These are phyloP conservation scores for Amborella trichopoda DNA, from an alignment of 164 flowering plant genomes.

Conservation along the genomic window DNA sequence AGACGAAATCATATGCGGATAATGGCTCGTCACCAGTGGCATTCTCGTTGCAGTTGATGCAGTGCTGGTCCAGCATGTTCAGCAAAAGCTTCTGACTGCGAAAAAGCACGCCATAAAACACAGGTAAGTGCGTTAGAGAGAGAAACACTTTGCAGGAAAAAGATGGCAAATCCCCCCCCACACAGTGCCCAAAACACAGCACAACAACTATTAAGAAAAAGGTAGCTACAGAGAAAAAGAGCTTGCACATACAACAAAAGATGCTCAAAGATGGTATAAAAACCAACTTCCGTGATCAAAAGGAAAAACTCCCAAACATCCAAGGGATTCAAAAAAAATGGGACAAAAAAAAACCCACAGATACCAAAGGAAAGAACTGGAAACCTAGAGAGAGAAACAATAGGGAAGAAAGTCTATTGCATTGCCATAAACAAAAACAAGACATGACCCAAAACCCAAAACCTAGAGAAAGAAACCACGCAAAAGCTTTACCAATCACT, in stretches of 20 bases:
- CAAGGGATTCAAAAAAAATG: not conserved
- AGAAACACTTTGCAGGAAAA: too few relatives aligned
- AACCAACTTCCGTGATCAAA: too few relatives aligned
- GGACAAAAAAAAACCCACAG: not conserved
- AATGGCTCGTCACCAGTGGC: conserved; percentile 42
- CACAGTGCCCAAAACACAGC: too few relatives aligned
- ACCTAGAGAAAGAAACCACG: not conserved
- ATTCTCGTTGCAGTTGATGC: conserved; percentile 73
- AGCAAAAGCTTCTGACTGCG: conserved; percentile 81
- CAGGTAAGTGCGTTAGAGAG: too few relatives aligned
- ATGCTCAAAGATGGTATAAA: too few relatives aligned
- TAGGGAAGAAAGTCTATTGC: not conserved
- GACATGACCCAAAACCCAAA: too few relatives aligned
- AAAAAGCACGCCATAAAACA: conserved; percentile 1
- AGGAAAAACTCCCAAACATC: too few relatives aligned
- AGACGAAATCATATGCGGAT: conserved; percentile 84
- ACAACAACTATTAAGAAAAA: too few relatives aligned
- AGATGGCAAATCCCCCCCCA: too few relatives aligned
- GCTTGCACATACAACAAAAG: too few relatives aligned
- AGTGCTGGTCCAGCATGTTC: conserved; percentile 92
- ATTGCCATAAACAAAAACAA: too few relatives aligned
- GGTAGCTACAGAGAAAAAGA: too few relatives aligned
- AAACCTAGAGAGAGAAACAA: not conserved
- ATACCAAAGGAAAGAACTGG: not conserved
- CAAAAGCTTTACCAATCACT: not conserved